Percentiles rank a stretch among this genome's conserved stretches.
Conservation (phyloP, 2,329 filamentous ascomycete species). For the Trichophyton benhamiae region DNA sequence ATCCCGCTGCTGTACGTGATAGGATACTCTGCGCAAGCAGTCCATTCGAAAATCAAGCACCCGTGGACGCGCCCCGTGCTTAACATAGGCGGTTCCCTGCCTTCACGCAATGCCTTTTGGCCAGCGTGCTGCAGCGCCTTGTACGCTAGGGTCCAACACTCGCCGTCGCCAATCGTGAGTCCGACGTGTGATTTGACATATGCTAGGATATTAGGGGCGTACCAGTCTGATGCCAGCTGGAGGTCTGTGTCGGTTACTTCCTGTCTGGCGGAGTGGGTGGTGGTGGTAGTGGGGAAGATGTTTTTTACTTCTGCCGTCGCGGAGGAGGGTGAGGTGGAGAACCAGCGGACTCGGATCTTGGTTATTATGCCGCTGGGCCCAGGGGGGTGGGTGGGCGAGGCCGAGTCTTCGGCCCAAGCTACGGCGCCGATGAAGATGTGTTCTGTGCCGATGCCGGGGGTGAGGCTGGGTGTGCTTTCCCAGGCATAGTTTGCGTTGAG, state of each 20-base stretch:
- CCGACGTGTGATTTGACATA: slow-evolving; percentile 23
- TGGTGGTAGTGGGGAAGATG: slow-evolving; percentile 1
- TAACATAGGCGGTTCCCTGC: slow-evolving; percentile 21
- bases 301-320: slow-evolving; percentile 24
- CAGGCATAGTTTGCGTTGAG: slow-evolving; percentile 11
- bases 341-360: slow-evolving; percentile 27
- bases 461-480: slow-evolving; percentile 11
- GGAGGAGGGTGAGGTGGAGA: slow-evolving; percentile 19
- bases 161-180: slow-evolving; percentile 25
- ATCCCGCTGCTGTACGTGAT: neutral
- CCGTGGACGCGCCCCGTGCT: slow-evolving; percentile 24
- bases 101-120: slow-evolving; percentile 12
- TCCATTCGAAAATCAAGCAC: slow-evolving; percentile 18
- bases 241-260: slow-evolving; percentile 15
- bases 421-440: slow-evolving; percentile 21
- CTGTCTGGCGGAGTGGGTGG: too few relatives aligned
- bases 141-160: slow-evolving; percentile 29
- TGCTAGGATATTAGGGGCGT: slow-evolving; percentile 20
- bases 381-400: slow-evolving; percentile 9
- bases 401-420: slow-evolving; percentile 19
- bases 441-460: slow-evolving; percentile 7
- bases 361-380: slow-evolving; percentile 13
- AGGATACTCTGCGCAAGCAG: slow-evolving; percentile 11
- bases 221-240: slow-evolving; percentile 15
- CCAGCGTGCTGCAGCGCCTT: slow-evolving; percentile 21